phyloP scores from a whole-genome alignment of 306 rosid species.

The Citrullus mucosospermus region DNA sequence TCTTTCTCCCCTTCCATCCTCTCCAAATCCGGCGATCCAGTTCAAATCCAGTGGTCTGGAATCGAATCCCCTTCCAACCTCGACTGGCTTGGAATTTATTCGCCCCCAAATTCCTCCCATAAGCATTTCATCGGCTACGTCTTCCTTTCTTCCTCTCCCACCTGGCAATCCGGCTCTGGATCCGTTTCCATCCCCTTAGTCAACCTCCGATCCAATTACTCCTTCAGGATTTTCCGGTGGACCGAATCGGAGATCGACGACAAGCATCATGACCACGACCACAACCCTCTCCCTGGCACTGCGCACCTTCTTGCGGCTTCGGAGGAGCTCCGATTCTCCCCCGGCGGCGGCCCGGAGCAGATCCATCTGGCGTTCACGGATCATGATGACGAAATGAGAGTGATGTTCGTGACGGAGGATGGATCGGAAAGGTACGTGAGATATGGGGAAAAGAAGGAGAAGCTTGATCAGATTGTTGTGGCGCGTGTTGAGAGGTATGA shows the following conservation, averaged over 20 bases:
- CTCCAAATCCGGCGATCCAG: constrained; percentile 42
- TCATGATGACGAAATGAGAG: constrained; percentile 52
- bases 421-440: constrained; percentile 24
- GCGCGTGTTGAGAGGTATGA: constrained; percentile 59
- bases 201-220: constrained; percentile 71
- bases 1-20: constrained; percentile 31
- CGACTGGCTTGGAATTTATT: constrained; percentile 77
- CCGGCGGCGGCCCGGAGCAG: constrained; percentile 56
- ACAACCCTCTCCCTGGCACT: constrained; percentile 59
- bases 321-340: constrained; percentile 22
- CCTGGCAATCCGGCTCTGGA: constrained; percentile 66
- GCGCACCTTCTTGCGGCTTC: constrained; percentile 38
- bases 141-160: constrained; percentile 46
- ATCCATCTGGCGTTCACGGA: constrained; percentile 63
- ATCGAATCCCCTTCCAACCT: constrained; percentile 50
- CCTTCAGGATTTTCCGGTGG: constrained; percentile 84
- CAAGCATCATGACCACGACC: constrained; percentile 49
- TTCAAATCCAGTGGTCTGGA: constrained; percentile 52
- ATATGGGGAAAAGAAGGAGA: constrained; percentile 34
- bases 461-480: constrained; percentile 22
- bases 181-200: constrained; percentile 37
- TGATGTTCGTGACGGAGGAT: constrained; percentile 54
- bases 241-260: constrained; percentile 44
- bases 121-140: constrained; percentile 62
- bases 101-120: constrained; percentile 48